A percentile compares a stretch with the other conserved stretches of the same genome.
Evolutionary conservation across 2,329 filamentous ascomycete species (phyloP).

Genomic region (Aspergillus uvarum): DNA sequence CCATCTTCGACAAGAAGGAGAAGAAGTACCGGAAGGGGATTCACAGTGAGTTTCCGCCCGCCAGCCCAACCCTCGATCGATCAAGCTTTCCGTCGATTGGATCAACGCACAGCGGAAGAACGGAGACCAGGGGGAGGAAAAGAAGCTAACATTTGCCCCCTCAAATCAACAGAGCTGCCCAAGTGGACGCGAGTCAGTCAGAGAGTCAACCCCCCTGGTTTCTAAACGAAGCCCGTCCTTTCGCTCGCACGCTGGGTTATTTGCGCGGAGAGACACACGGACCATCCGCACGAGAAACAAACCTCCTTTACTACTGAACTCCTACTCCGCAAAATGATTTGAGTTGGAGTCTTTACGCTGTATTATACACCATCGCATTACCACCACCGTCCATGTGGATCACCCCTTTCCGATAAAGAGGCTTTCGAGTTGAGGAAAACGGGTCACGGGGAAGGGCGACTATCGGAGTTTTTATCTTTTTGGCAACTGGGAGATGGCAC

Average conservation of each 20-base stretch:
- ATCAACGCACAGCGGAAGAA: no score
- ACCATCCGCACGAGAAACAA: constrained; percentile 2
- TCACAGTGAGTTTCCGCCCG: constrained; percentile 64
- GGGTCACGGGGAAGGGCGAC: constrained; percentile 21
- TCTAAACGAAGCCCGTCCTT: constrained; percentile 52
- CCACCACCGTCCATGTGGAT: not conserved
- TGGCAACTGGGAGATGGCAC: constrained; percentile 31
- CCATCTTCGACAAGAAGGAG: constrained; percentile 93
- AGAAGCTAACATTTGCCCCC: constrained; percentile 5
- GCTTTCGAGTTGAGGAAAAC: constrained; percentile 17
- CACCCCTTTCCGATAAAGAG: constrained; percentile 6
- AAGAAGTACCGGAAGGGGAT: constrained; percentile 96
- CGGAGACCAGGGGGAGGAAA: no score
- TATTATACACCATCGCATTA: constrained; percentile 29
- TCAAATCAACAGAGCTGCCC: constrained; percentile 65
- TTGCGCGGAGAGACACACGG: not conserved
- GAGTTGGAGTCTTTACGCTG: constrained; percentile 17
- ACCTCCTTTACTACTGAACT: not conserved
- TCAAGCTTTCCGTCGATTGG: no score
- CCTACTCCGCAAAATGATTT: constrained; percentile 6
- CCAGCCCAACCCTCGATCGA: no score
- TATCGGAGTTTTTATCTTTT: constrained; percentile 35
- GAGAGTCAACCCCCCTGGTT: constrained; percentile 89
- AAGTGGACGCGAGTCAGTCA: constrained; percentile 98
- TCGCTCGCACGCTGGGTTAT: not conserved